Evolutionary conservation across 2,329 filamentous ascomycete species (phyloP), one percentile per base, ranked within the genome.

Genomic region (Ceratocystiopsis brevicomis): DNA sequence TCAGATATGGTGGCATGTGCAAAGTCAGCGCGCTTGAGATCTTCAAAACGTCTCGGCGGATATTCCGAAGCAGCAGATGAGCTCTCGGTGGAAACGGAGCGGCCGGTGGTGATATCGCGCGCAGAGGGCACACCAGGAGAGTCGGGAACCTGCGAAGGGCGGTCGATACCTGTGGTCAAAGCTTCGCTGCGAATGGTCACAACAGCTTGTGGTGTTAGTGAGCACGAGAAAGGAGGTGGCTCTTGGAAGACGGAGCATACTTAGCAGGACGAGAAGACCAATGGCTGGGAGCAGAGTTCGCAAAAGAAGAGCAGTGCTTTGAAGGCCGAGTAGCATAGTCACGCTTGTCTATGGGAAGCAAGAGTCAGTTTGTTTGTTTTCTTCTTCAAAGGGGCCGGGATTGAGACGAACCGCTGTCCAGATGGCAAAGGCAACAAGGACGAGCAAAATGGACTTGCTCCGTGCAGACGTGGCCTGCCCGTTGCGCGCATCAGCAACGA

Each of bases 251-350:
- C 39, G 8, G 10, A 13, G 58, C 61, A 50, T 60, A 72, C 68
- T 60, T 47, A 73, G 61, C 35, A 72, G 49, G 14, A 71, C 53
- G 25, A 64, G 54, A 16, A 73, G 58, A 3, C 71, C 71, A 30
- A 59, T 54, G 4, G 68, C 65, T 32, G 72, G 70, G 19, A 73
- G 53, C 8, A 67, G 61, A 3, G 67, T 73, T 48, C 65, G 61
- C 37, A 63, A 53, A 18, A 64, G 57, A 15, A 73, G 53, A 15
- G 60, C 56, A 14, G 66, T 59, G 5, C 56, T 57, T 16, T 49
- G 50, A 38, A 67, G 57, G 33, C 70, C 71, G 9, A 76, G 53
- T 41, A 69, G 58, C 55, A 73, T 60, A 10, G 65, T 59, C 9
- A 66, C 60, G 50, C 71, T 75, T 46, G 63, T 61, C 68, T 73